phyloP scores from a whole-genome alignment of 768 basidiomycete genomes.

The Amanita rubescens region DNA sequence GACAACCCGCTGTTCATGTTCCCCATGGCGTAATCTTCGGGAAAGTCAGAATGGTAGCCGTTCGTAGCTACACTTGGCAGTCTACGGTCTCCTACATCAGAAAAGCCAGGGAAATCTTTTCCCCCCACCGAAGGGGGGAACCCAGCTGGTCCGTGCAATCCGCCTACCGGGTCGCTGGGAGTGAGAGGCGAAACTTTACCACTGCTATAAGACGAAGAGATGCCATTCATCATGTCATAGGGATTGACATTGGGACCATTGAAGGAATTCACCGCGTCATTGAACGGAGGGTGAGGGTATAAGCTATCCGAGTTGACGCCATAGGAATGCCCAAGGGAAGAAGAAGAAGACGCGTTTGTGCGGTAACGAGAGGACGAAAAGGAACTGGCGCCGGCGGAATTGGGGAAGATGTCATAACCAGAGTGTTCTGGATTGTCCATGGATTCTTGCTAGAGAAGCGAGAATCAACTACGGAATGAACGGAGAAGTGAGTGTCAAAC shows the following conservation, averaged over 20 bases:
- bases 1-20: slow-evolving; percentile 38
- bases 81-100: slow-evolving; percentile 58
- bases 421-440: slow-evolving; percentile 50
- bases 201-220: slow-evolving; percentile 58
- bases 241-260: slow-evolving; percentile 41
- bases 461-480: slow-evolving; percentile 19
- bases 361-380: slow-evolving; percentile 60
- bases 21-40: slow-evolving; percentile 55
- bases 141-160: slow-evolving; percentile 46
- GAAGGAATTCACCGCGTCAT: slow-evolving; percentile 54
- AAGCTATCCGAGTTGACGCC: slow-evolving; percentile 46
- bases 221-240: slow-evolving; percentile 59
- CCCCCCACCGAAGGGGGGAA: slow-evolving; percentile 39
- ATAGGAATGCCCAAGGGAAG: slow-evolving; percentile 55
- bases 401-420: slow-evolving; percentile 59
- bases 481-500: slow-evolving; percentile 29
- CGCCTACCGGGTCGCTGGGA: slow-evolving; percentile 54
- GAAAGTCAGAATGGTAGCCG: slow-evolving; percentile 50
- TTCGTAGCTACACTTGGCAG: slow-evolving; percentile 36
- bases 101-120: slow-evolving; percentile 55
- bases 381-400: slow-evolving; percentile 29
- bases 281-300: slow-evolving; percentile 53
- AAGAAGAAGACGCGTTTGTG: slow-evolving; percentile 64
- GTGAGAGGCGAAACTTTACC: slow-evolving; percentile 75
- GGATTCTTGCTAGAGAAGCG: slow-evolving; percentile 43